Evolutionary conservation across 2,329 filamentous ascomycete species (phyloP).

Genomic region (Pseudogymnoascus sp.): DNA sequence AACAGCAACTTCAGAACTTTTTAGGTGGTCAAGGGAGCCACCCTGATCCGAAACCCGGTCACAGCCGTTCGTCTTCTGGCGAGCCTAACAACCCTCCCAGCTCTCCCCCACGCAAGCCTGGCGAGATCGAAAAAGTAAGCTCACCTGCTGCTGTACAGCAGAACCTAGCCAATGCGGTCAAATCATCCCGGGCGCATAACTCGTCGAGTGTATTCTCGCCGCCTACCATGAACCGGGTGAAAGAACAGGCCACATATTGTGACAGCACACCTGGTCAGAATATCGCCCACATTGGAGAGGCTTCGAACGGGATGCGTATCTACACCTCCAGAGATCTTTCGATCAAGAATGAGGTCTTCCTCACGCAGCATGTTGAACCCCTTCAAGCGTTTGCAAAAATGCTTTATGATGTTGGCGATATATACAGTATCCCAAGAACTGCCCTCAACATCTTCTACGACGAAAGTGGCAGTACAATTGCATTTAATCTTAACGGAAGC

Average conservation of each 20-base stretch:
- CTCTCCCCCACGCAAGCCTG: slow-evolving; percentile 11
- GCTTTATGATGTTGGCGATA: slow-evolving; percentile 58
- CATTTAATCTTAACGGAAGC: slow-evolving; percentile 80
- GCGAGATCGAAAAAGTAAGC: slow-evolving; percentile 40
- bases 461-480: slow-evolving; percentile 69
- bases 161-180: slow-evolving; percentile 70
- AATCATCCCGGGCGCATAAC: slow-evolving; percentile 68
- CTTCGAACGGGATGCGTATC: slow-evolving; percentile 64
- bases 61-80: slow-evolving; percentile 10
- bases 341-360: slow-evolving; percentile 45
- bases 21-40: slow-evolving; percentile 23
- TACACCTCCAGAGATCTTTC: slow-evolving; percentile 55
- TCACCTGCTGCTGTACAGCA: slow-evolving; percentile 55
- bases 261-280: slow-evolving; percentile 69
- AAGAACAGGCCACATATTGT: slow-evolving; percentile 80
- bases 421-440: slow-evolving; percentile 63
- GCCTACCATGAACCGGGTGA: slow-evolving; percentile 63
- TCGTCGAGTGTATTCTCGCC: slow-evolving; percentile 65
- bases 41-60: slow-evolving; percentile 22
- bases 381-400: slow-evolving; percentile 67
- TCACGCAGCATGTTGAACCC: slow-evolving; percentile 51
- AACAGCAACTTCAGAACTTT: slow-evolving; percentile 39
- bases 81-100: neutral
- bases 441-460: slow-evolving; percentile 86
- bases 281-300: slow-evolving; percentile 61